phyloP scores from a whole-genome alignment of 2,329 filamentous ascomycete genomes.

The Cordyceps militaris region DNA sequence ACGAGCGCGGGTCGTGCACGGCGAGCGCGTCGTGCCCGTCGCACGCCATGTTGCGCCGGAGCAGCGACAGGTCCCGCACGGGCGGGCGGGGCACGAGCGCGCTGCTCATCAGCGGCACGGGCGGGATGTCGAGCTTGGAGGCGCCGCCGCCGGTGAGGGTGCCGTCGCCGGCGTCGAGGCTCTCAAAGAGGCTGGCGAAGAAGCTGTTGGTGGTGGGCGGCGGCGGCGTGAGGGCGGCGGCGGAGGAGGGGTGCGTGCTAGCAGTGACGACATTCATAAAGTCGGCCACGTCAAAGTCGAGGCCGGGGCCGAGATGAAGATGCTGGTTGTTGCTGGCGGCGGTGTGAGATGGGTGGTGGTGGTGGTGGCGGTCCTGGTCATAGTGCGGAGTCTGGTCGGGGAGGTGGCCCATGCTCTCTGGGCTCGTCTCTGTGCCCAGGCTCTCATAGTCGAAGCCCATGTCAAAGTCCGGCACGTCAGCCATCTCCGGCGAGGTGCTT shows the following conservation, averaged over 20 bases:
- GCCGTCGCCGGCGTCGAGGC: neutral
- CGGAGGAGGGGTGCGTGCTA: neutral
- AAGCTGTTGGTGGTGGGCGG: neutral
- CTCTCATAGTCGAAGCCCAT: slow-evolving; percentile 30
- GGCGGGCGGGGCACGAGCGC: slow-evolving; percentile 17
- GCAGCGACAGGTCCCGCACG: slow-evolving; percentile 25
- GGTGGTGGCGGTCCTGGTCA: neutral
- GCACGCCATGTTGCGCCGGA: slow-evolving; percentile 17
- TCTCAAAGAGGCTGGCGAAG: slow-evolving; percentile 1
- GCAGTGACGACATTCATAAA: slow-evolving; percentile 4
- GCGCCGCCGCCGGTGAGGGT: slow-evolving; percentile 14
- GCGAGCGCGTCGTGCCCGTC: slow-evolving; percentile 25
- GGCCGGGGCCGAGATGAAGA: slow-evolving; percentile 6
- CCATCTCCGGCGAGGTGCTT: slow-evolving; percentile 14
- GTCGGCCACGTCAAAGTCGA: slow-evolving; percentile 12
- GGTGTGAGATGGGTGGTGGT: neutral
- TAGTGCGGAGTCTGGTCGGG: slow-evolving; percentile 16
- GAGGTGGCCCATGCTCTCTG: slow-evolving; percentile 17
- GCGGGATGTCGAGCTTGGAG: slow-evolving; percentile 27
- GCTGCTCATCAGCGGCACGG: slow-evolving; percentile 18
- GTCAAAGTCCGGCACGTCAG: slow-evolving; percentile 28
- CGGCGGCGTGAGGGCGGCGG: neutral
- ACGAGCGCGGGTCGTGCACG: slow-evolving; percentile 30
- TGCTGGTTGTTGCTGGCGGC: neutral
- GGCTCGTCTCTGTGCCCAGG: slow-evolving; percentile 25